These are phyloP conservation scores for Albatrellus sp. DNA, from an alignment of 1,284 basidiomycete species.

Conservation along the genomic window DNA sequence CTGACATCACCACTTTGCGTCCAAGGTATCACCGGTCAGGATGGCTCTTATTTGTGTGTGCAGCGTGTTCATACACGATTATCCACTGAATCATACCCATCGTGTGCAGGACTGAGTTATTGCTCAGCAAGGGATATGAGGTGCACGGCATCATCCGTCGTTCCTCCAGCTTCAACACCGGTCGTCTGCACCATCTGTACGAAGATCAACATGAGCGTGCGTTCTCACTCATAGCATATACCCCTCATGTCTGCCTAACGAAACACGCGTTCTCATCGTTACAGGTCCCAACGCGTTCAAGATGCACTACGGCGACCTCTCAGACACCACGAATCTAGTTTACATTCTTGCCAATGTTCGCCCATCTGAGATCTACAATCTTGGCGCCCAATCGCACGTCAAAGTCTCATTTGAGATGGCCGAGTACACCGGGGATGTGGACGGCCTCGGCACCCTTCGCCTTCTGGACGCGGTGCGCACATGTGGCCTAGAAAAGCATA, in stretches of 20 bases:
- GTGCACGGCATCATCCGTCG: constrained; percentile 90
- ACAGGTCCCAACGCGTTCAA: constrained; percentile 70
- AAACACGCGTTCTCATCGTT: background rate
- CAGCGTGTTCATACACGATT: background rate
- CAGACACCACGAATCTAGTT: constrained; percentile 88
- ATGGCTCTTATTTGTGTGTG: constrained; percentile 77
- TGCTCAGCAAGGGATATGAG: constrained; percentile 80
- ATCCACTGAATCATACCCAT: constrained; percentile 1
- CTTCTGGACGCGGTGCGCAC: constrained; percentile 88
- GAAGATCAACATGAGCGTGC: constrained; percentile 75
- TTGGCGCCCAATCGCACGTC: constrained; percentile 93
- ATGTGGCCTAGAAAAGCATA: constrained; percentile 77
- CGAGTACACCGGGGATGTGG: constrained; percentile 90
- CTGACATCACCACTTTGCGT: constrained; percentile 1
- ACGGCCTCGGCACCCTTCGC: constrained; percentile 82
- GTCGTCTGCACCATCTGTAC: constrained; percentile 82
- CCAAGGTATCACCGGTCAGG: constrained; percentile 83
- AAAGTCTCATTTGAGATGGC: constrained; percentile 97
- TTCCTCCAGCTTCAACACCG: constrained; percentile 90
- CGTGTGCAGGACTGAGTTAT: constrained; percentile 56
- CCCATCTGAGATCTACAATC: constrained; percentile 89
- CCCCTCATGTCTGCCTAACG: background rate
- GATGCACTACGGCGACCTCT: constrained; percentile 83
- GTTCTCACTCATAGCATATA: constrained; percentile 13
- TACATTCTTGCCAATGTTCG: constrained; percentile 87